These are phyloP conservation scores for Candida pseudoglaebosa DNA, from an alignment of 805 yeast species.

Conservation along the genomic window DNA sequence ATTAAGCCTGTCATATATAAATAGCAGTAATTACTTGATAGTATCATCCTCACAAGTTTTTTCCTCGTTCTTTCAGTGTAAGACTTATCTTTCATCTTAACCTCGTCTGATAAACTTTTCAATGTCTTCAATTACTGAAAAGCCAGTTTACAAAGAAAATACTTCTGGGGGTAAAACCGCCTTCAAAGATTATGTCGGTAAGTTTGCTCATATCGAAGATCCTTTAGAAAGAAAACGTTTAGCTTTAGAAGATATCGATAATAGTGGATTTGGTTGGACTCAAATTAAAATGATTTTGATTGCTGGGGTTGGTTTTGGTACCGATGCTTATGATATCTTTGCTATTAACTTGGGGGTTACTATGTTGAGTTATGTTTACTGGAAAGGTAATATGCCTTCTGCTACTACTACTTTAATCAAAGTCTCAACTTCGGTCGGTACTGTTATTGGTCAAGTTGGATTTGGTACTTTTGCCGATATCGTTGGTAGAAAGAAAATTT, in stretches of 20 bases:
- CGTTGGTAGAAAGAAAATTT: constrained; percentile 81
- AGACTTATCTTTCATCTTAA: too few relatives aligned
- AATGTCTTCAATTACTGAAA: constrained; percentile 2
- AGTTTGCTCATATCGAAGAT: constrained; percentile 77
- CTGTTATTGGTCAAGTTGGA: constrained; percentile 84
- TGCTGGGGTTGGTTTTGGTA: constrained; percentile 91
- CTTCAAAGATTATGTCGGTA: constrained; percentile 76
- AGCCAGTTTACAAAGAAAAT: constrained; percentile 6
- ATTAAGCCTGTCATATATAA: too few relatives aligned
- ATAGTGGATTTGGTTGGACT: constrained; percentile 76
- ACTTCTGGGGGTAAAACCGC: constrained; percentile 77
- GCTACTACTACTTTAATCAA: constrained; percentile 75
- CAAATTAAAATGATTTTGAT: constrained; percentile 77
- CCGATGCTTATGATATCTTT: constrained; percentile 90
- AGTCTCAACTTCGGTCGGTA: constrained; percentile 90
- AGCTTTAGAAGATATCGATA: constrained; percentile 80
- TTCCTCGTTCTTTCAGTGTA: too few relatives aligned
- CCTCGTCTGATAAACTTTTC: too few relatives aligned
- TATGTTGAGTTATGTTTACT: constrained; percentile 75
- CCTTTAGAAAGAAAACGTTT: constrained; percentile 84
- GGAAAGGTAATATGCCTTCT: constrained; percentile 60
- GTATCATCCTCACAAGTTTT: too few relatives aligned
- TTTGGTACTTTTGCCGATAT: constrained; percentile 81
- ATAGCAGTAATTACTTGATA: too few relatives aligned
- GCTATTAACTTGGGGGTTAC: constrained; percentile 81